These are phyloP conservation scores for Heliosperma pusillum DNA, from an alignment of 148 eudicot genomes.

Conservation along the genomic window DNA sequence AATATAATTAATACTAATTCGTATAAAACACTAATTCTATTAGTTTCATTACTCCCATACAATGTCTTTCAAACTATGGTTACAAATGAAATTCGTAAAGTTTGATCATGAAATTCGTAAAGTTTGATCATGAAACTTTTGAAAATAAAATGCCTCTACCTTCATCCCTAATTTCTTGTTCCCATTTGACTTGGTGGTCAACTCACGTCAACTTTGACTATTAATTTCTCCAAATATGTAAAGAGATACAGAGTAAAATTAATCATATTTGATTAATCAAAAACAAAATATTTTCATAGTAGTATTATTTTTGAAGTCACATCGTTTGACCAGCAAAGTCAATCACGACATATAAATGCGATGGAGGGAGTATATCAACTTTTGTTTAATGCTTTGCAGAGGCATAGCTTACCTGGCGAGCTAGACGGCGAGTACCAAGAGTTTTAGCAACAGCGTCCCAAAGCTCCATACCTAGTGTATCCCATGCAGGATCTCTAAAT, in stretches of 20 bases:
- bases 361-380: background rate
- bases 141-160: background rate
- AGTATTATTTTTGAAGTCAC: background rate
- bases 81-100: background rate
- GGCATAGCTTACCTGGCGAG: slow-evolving; percentile 71
- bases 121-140: background rate
- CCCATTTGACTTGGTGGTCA: background rate
- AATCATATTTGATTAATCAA: background rate
- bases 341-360: background rate
- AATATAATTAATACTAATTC: background rate
- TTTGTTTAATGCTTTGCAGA: background rate
- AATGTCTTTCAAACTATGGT: background rate
- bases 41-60: too few species aligned
- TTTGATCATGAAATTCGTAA: too few species aligned
- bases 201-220: background rate
- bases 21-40: background rate
- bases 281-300: background rate
- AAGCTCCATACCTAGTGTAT: slow-evolving; percentile 54
- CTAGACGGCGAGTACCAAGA: slow-evolving; percentile 73
- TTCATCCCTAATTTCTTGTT: background rate
- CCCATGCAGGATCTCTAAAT: slow-evolving; percentile 74
- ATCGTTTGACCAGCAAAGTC: background rate
- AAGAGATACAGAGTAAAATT: background rate
- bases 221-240: background rate
- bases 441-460: slow-evolving; percentile 77